phyloP scores from a whole-genome alignment of 169 alveolate genomes.

The Eimeria zaria region DNA sequence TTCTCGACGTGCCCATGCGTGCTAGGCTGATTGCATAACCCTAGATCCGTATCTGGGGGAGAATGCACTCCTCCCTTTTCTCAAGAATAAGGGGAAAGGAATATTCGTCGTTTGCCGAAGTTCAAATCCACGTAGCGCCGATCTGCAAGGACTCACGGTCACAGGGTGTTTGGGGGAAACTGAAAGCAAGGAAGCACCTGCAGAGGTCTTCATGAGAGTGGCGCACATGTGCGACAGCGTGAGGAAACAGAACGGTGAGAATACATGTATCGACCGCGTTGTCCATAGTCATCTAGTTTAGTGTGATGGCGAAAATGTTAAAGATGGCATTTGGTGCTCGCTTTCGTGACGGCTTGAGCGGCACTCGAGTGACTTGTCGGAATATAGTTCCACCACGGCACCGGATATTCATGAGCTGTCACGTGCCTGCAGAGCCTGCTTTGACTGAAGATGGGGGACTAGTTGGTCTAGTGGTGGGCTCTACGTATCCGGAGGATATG shows the following conservation, averaged over 20 bases:
- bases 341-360: background rate
- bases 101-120: conserved; percentile 87
- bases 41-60: conserved; percentile 88
- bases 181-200: background rate
- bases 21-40: conserved; percentile 85
- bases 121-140: conserved; percentile 86
- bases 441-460: conserved; percentile 58
- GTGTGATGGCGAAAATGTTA: background rate
- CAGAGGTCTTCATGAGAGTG: conserved; percentile 79
- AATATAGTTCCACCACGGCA: background rate
- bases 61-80: conserved; percentile 86
- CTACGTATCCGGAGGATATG: conserved; percentile 88
- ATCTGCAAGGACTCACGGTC: conserved; percentile 84
- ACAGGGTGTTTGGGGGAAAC: background rate
- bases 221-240: conserved; percentile 78
- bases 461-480: conserved; percentile 88
- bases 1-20: background rate
- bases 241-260: background rate
- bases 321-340: background rate
- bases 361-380: background rate
- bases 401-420: background rate
- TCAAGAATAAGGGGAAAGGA: conserved; percentile 83
- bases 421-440: conserved; percentile 23
- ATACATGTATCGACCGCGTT: background rate
- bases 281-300: background rate